phyloP scores from a whole-genome alignment of 768 basidiomycete genomes.

The Mycena vitilis region DNA sequence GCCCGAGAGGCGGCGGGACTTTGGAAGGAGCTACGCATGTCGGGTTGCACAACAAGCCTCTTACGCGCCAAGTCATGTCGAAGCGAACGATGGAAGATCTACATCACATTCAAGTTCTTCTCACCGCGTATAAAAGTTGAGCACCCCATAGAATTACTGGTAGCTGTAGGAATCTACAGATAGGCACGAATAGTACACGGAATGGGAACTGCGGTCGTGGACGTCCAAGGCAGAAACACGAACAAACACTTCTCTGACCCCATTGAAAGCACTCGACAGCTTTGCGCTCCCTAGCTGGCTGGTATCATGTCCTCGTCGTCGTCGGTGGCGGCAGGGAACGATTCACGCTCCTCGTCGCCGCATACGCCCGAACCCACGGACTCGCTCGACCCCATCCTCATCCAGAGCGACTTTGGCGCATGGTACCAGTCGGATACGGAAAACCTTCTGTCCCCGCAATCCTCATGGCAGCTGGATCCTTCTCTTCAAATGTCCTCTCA shows the following conservation, averaged over 20 bases:
- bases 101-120: no score
- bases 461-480: conserved; percentile 58
- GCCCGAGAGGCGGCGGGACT: conserved; percentile 23
- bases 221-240: background rate
- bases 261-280: no score
- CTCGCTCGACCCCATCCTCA: conserved; percentile 58
- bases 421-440: conserved; percentile 68
- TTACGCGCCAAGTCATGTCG: no score
- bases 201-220: no score
- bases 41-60: background rate
- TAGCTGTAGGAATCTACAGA: no score
- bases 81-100: no score
- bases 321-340: conserved; percentile 63
- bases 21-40: conserved; percentile 19
- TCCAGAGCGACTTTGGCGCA: conserved; percentile 59
- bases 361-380: conserved; percentile 75
- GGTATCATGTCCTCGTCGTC: conserved; percentile 71
- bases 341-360: conserved; percentile 80
- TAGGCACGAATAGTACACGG: no score
- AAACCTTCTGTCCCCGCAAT: conserved; percentile 52
- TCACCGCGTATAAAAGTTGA: no score
- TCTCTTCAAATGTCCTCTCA: conserved; percentile 50
- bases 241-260: background rate
- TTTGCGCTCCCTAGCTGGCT: background rate
- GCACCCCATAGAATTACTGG: no score